Conservation (phyloP, 495 filamentous ascomycete genomes). For the Clavariopsis aquatica region DNA sequence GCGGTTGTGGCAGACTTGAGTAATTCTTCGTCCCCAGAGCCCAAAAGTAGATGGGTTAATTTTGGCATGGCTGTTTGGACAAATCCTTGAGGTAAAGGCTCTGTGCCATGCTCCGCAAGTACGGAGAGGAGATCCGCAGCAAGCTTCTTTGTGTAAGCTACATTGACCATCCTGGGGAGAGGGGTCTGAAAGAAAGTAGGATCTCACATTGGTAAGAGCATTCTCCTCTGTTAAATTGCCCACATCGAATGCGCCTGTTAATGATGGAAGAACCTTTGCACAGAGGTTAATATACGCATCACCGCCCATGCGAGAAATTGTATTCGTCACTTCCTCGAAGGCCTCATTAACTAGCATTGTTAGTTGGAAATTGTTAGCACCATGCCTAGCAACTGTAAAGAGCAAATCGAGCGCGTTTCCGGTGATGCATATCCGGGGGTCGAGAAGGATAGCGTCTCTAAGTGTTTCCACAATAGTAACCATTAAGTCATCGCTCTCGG, state of each 20-base stretch:
- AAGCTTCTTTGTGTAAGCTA: constrained; percentile 51
- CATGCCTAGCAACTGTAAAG: constrained; percentile 84
- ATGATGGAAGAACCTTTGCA: constrained; percentile 78
- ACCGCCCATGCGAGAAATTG: constrained; percentile 62
- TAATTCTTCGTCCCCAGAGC: constrained; percentile 77
- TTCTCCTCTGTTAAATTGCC: constrained; percentile 80
- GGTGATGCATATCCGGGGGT: constrained; percentile 66
- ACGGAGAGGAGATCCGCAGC: constrained; percentile 79
- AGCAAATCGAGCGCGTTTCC: constrained; percentile 73
- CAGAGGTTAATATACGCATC: constrained; percentile 79
- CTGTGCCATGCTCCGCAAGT: constrained; percentile 76
- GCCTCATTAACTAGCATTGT: constrained; percentile 80
- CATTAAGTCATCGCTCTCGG: constrained; percentile 86
- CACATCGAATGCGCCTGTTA: constrained; percentile 87
- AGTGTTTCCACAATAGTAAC: constrained; percentile 88
- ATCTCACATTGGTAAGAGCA: constrained; percentile 68
- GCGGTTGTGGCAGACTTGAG: constrained; percentile 83
- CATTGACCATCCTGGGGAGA: background rate
- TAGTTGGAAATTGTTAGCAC: constrained; percentile 83
- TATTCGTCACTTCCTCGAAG: constrained; percentile 80
- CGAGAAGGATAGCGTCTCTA: constrained; percentile 75
- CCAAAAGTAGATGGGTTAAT: constrained; percentile 76
- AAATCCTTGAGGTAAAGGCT: constrained; percentile 84
- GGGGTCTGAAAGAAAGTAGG: background rate
- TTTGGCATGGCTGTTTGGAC: constrained; percentile 84